phyloP scores from a whole-genome alignment of 2,329 filamentous ascomycete species.

The Hypoxylon sp. region DNA sequence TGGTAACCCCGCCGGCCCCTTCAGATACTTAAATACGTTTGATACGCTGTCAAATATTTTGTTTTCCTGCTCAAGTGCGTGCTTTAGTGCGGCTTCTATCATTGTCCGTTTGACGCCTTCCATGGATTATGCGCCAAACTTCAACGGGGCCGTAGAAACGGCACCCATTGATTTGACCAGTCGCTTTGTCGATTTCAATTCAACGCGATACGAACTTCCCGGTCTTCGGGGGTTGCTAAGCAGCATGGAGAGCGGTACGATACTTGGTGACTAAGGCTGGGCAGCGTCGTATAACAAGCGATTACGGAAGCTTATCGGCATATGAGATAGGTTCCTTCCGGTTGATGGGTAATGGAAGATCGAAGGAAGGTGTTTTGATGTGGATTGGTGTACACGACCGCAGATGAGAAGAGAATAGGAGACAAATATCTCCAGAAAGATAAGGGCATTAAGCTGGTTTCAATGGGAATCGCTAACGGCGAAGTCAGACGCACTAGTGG shows the following conservation, averaged over 20 bases:
- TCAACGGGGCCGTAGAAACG: neutral
- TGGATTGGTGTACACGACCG: neutral
- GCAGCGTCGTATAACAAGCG: neutral
- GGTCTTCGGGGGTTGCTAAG: neutral
- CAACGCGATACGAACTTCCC: neutral
- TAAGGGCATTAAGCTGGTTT: neutral
- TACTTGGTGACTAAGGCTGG: neutral
- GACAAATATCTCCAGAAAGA: neutral
- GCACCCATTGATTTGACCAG: neutral
- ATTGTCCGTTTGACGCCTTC: neutral
- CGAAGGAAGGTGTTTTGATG: neutral
- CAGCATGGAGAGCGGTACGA: neutral
- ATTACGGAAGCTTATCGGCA: neutral
- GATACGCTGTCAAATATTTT: neutral
- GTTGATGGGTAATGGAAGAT: neutral
- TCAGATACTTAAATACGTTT: neutral
- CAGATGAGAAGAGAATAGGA: neutral
- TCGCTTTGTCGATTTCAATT: neutral
- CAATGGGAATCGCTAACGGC: neutral
- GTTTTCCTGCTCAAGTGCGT: neutral
- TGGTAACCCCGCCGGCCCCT: neutral
- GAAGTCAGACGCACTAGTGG: neutral
- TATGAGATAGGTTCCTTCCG: neutral
- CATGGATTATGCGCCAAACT: neutral
- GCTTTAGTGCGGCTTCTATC: neutral